phyloP scores from a whole-genome alignment of 495 filamentous ascomycete species.

The Durotheca rogersii region DNA sequence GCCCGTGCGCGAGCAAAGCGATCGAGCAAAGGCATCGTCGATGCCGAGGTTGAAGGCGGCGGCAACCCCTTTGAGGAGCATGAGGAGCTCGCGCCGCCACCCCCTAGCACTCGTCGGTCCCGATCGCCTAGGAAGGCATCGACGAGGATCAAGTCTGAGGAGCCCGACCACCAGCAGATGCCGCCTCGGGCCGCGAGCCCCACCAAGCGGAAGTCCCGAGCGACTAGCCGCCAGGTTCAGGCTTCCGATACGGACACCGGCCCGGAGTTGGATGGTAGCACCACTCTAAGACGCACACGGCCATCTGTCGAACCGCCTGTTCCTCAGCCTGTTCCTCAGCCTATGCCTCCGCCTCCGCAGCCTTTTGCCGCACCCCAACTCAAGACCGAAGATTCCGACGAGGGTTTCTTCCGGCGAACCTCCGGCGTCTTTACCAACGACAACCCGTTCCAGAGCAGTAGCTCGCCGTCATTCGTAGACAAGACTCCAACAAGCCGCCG shows the following conservation, averaged over 20 bases:
- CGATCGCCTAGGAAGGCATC: conserved; percentile 51
- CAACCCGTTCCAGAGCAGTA: conserved; percentile 92
- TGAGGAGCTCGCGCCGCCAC: conserved; percentile 44
- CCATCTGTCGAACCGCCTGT: background rate
- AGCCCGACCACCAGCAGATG: conserved; percentile 42
- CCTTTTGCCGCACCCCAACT: conserved; percentile 43
- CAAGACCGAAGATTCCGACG: conserved; percentile 48
- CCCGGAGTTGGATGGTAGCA: conserved; percentile 41
- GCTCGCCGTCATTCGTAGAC: conserved; percentile 38
- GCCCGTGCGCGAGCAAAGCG: conserved; percentile 73
- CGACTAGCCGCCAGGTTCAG: conserved; percentile 46
- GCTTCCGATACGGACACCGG: conserved; percentile 54
- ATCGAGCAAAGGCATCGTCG: conserved; percentile 79
- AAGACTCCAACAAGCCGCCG: conserved; percentile 46
- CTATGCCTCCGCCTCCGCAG: conserved; percentile 19
- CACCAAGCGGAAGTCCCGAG: conserved; percentile 53
- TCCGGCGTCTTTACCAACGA: conserved; percentile 73
- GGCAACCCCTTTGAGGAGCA: conserved; percentile 47
- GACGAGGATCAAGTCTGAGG: conserved; percentile 50
- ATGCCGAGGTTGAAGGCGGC: conserved; percentile 61
- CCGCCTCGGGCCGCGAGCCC: conserved; percentile 45
- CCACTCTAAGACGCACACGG: conserved; percentile 19
- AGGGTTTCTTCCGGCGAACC: conserved; percentile 45
- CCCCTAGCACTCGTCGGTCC: conserved; percentile 43
- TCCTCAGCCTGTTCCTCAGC: conserved; percentile 25